Percentiles rank a stretch among this genome's conserved stretches.
These are phyloP conservation scores for Geranomyces michiganensis DNA, from an alignment of 192 early-diverging fungal genomes.

Conservation along the genomic window DNA sequence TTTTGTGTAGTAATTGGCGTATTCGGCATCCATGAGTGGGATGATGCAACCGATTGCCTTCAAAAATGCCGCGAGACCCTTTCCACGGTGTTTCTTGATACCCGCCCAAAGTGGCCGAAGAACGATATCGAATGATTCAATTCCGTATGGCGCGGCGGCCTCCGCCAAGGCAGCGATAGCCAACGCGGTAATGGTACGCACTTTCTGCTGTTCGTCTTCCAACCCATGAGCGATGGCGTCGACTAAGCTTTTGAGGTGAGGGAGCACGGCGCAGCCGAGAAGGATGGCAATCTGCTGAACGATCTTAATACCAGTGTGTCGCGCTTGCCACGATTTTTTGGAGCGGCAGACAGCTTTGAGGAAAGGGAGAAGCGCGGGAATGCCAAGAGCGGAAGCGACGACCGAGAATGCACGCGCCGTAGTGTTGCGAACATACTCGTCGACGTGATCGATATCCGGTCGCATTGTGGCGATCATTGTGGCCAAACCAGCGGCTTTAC, in stretches of 20 bases:
- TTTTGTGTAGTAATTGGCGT: slow-evolving; percentile 92
- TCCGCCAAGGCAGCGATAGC: slow-evolving; percentile 95
- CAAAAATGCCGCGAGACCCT: slow-evolving; percentile 94
- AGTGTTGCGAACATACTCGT: slow-evolving; percentile 98
- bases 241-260: slow-evolving; percentile 90
- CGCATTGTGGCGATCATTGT: slow-evolving; percentile 99
- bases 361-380: slow-evolving; percentile 92
- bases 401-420: slow-evolving; percentile 97
- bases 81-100: slow-evolving; percentile 93
- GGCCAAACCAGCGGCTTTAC: slow-evolving; percentile 94
- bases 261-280: slow-evolving; percentile 90
- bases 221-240: slow-evolving; percentile 89
- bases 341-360: slow-evolving; percentile 92
- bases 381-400: slow-evolving; percentile 92
- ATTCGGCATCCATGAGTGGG: slow-evolving; percentile 94
- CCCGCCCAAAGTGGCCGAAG: slow-evolving; percentile 90
- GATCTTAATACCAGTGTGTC: slow-evolving; percentile 98
- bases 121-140: slow-evolving; percentile 94
- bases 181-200: slow-evolving; percentile 91
- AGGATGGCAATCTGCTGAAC: slow-evolving; percentile 97
- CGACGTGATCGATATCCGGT: slow-evolving; percentile 97
- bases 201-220: slow-evolving; percentile 96
- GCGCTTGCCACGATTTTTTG: slow-evolving; percentile 97
- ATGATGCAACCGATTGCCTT: slow-evolving; percentile 99
- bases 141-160: slow-evolving; percentile 97